Evolutionary conservation across 1,139 yeast species (phyloP), one percentile per base, ranked within the genome.

Genomic region (Taphrina confusa): DNA sequence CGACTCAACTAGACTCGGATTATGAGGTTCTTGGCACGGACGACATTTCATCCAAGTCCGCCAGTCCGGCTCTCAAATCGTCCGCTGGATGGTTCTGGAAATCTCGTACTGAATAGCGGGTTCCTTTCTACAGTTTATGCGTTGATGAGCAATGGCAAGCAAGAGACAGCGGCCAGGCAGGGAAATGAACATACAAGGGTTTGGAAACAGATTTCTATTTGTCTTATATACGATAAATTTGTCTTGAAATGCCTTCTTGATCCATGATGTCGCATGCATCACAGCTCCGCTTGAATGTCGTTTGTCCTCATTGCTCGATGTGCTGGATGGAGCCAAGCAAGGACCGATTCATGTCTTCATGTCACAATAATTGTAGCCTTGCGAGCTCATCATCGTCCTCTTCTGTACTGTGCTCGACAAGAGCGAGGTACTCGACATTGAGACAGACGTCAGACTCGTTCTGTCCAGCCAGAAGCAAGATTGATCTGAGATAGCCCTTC

Each of bases 21-120:
- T 54, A 25, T 23, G 58, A 54, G 22, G 58, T 44, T 14, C 34
- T 54, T 4, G 58, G 51, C 20, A 18, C 22, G 12, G 58, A 54
- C 25, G 58, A 30, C 4, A 11, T 25, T 20, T 30, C 37, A 8
- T 28, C 47, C 5, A 52, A 25, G 49, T 12, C 3, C 37, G 23
- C 31, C 42, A 31, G 14, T n/a, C 18, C 36, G 12, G 28, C 28
- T 1, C 37, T 37, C 5, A 27, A 28, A 37, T 5, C 50, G 1
- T 9, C 25, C 2, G 50, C 25, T n/a, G 42, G 52, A 6, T 47
- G 52, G 52, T 47, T 47, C 40, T 47, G 52, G 52, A 47, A 47
- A 37, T 28, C 50, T 28, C 34, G 50, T 34, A 30, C 36, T 2
- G 36, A 30, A 12, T 45, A 42, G 31, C n/a, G n/a, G n/a, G n/a